Percentiles rank a stretch among this genome's conserved stretches.
These are phyloP conservation scores for Aspergillus affinis DNA, from an alignment of 495 filamentous ascomycete genomes.

Conservation along the genomic window DNA sequence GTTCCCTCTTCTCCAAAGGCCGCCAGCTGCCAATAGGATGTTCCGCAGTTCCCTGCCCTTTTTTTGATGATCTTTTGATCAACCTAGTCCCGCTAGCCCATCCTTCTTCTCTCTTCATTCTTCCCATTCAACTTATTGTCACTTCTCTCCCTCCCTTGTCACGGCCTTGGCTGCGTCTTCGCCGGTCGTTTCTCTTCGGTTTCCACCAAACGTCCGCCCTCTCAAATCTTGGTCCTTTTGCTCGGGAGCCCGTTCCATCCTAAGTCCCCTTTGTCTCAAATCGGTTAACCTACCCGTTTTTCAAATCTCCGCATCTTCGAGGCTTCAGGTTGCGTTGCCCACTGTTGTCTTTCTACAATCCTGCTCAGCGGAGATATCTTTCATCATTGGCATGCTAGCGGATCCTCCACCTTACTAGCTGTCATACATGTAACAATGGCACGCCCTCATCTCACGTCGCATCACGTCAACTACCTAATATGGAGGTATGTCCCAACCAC, in stretches of 20 bases:
- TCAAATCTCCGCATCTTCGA: conserved; percentile 1
- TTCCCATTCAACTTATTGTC: conserved; percentile 9
- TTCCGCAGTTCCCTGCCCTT: conserved; percentile 3
- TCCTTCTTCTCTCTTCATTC: conserved; percentile 7
- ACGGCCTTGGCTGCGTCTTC: conserved; percentile 6
- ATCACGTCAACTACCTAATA: conserved; percentile 97
- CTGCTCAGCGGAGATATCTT: conserved; percentile 14
- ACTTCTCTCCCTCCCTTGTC: conserved; percentile 6
- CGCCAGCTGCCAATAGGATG: background rate
- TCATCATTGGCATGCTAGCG: conserved; percentile 41
- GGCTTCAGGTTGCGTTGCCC: background rate
- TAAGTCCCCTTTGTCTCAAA: background rate
- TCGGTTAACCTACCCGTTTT: conserved; percentile 4
- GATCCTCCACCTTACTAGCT: conserved; percentile 30
- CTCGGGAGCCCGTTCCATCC: background rate
- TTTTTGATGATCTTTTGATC: conserved; percentile 5
- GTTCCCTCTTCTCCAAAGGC: conserved; percentile 5
- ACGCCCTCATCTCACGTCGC: conserved; percentile 67
- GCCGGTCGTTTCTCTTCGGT: conserved; percentile 1
- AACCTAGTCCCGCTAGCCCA: conserved; percentile 3
- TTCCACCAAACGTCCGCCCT: background rate
- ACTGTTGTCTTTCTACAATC: background rate
- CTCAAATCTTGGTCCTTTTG: background rate
- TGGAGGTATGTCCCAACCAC: conserved; percentile 74
- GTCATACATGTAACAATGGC: conserved; percentile 51